These are phyloP conservation scores for Pichia terricola DNA, from an alignment of 1,139 yeast species.

Conservation along the genomic window DNA sequence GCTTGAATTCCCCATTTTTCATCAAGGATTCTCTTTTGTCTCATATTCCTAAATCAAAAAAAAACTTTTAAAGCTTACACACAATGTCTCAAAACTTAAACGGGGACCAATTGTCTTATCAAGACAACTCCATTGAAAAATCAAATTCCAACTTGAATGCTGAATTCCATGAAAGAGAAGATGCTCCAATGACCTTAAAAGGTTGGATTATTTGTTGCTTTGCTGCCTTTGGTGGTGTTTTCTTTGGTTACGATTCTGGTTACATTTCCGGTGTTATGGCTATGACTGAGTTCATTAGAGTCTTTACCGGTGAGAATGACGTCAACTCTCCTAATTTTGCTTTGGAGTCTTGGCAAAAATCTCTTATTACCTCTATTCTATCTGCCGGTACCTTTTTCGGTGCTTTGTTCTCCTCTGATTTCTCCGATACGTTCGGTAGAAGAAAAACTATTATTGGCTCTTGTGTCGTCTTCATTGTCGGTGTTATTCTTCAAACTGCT, in stretches of 20 bases:
- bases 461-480: conserved; percentile 68
- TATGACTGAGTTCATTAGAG: conserved; percentile 37
- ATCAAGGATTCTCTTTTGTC: too few relatives aligned
- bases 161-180: conserved; percentile 21
- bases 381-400: conserved; percentile 54
- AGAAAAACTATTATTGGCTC: conserved; percentile 55
- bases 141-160: too few relatives aligned
- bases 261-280: conserved; percentile 50
- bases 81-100: too few relatives aligned
- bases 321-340: conserved; percentile 14
- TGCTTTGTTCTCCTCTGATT: conserved; percentile 46
- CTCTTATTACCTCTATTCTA: conserved; percentile 46
- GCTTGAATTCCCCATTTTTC: too few relatives aligned
- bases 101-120: too few relatives aligned
- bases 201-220: conserved; percentile 29
- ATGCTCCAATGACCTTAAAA: conserved; percentile 26
- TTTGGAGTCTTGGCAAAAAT: conserved; percentile 26
- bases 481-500: conserved; percentile 70
- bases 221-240: conserved; percentile 47
- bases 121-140: too few relatives aligned
- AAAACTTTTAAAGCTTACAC: too few relatives aligned
- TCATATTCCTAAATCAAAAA: too few relatives aligned
- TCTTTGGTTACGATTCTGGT: conserved; percentile 54
- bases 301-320: conserved; percentile 26
- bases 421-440: conserved; percentile 54